phyloP scores from a whole-genome alignment of 2,329 filamentous ascomycete genomes.

The Epicoccum sorghinum region DNA sequence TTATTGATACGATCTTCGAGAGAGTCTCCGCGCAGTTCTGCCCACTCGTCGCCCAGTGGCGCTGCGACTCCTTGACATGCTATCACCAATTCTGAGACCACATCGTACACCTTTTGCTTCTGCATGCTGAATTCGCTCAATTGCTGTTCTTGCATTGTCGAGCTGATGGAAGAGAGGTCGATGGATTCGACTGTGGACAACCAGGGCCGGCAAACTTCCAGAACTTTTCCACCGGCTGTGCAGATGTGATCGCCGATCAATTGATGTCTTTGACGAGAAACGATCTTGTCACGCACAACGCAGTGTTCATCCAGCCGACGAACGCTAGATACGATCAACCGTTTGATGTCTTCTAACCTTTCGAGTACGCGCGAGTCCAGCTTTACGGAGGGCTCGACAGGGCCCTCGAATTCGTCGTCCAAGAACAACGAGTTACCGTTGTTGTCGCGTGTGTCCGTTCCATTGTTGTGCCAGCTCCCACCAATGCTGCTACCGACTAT shows the following conservation, averaged over 20 bases:
- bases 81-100: slow-evolving; percentile 85
- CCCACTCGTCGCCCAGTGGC: slow-evolving; percentile 93
- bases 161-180: slow-evolving; percentile 79
- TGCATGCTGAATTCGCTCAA: slow-evolving; percentile 85
- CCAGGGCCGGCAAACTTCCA: slow-evolving; percentile 91
- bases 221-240: slow-evolving; percentile 74
- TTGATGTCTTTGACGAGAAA: slow-evolving; percentile 79
- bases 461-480: slow-evolving; percentile 83
- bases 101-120: slow-evolving; percentile 93
- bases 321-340: slow-evolving; percentile 83
- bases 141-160: slow-evolving; percentile 81
- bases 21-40: slow-evolving; percentile 86
- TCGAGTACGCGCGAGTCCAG: slow-evolving; percentile 81
- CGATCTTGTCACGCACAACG: slow-evolving; percentile 76
- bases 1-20: slow-evolving; percentile 84
- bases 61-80: slow-evolving; percentile 91
- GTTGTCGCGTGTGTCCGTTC: slow-evolving; percentile 68
- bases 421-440: slow-evolving; percentile 73
- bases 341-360: slow-evolving; percentile 82
- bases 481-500: slow-evolving; percentile 82
- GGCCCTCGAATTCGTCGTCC: slow-evolving; percentile 80
- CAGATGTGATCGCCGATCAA: slow-evolving; percentile 84
- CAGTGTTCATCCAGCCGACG: slow-evolving; percentile 87
- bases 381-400: slow-evolving; percentile 71
- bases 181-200: slow-evolving; percentile 89